Percentiles rank a stretch among this genome's conserved stretches.
phyloP scores from a whole-genome alignment of 176 grass and related monocot genomes.

The Triticum urartu region DNA sequence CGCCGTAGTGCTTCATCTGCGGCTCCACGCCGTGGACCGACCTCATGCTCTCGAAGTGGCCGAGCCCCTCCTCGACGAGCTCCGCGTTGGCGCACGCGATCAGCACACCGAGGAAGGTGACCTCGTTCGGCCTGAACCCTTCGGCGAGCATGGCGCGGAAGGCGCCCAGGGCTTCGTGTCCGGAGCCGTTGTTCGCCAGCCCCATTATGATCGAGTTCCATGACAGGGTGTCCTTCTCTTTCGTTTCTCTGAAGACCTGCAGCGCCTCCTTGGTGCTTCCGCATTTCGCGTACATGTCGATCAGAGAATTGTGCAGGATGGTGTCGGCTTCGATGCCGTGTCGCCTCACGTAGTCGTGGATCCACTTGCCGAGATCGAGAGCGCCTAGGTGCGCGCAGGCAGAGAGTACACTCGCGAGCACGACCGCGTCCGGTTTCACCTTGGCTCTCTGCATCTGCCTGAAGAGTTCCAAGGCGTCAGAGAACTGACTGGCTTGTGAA shows the following conservation, averaged over 20 bases:
- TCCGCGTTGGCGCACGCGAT: slow-evolving; percentile 39
- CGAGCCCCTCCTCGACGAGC: slow-evolving; percentile 38
- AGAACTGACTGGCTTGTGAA: slow-evolving; percentile 45
- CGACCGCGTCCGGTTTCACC: slow-evolving; percentile 46
- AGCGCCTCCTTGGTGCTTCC: slow-evolving; percentile 39
- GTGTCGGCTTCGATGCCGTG: slow-evolving; percentile 40
- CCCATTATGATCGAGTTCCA: slow-evolving; percentile 49
- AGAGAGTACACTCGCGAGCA: slow-evolving; percentile 43
- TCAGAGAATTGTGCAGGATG: slow-evolving; percentile 45
- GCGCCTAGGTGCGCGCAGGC: slow-evolving; percentile 41
- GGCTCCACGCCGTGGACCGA: slow-evolving; percentile 32
- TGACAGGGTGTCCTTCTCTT: slow-evolving; percentile 47
- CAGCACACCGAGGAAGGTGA: slow-evolving; percentile 47
- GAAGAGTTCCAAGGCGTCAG: slow-evolving; percentile 44
- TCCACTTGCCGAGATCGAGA: slow-evolving; percentile 50
- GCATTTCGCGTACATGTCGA: slow-evolving; percentile 49
- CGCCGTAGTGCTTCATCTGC: slow-evolving; percentile 54
- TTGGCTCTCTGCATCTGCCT: slow-evolving; percentile 50
- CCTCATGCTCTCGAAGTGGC: slow-evolving; percentile 53
- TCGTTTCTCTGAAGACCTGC: slow-evolving; percentile 39
- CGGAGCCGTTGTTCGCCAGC: slow-evolving; percentile 42
- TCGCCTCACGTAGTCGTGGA: slow-evolving; percentile 45
- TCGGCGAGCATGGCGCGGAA: slow-evolving; percentile 41
- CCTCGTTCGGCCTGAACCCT: slow-evolving; percentile 33
- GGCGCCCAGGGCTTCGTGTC: slow-evolving; percentile 20